Base-by-base conservation (phyloP, 257 asterid species). In the Solanum habrochaites region DNA sequence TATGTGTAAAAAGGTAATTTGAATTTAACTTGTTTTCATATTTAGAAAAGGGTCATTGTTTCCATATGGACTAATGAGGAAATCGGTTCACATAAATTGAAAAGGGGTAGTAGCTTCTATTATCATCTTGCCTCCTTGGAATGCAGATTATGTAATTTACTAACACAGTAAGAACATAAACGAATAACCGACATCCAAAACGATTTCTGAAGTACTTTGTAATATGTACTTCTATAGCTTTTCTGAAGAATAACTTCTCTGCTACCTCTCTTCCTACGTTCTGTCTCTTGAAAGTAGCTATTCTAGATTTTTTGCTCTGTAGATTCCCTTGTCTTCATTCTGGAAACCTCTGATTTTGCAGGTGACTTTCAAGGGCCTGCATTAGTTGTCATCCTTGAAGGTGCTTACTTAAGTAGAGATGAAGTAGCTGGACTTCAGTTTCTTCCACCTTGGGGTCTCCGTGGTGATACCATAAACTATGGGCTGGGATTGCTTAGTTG, bases 321-420 rank as follows among this genome's bases (percentile, higher is more conserved):
- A 47, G 67, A 80, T 45, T 39, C 43, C 82, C 35, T 47, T 31
- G 85, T 80, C 67, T 27, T 80, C 85, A 80, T 80, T 80, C 29
- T 75, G 29, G 85, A 45, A 47, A 49, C 67, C 42, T 80, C 67
- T 42, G 87, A 83, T 87, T 83, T 82, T 92, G 92, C 96, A 96
- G 99, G 98, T 90, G 99, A 96, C 86, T 96, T 95, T 93, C 99
- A 96, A 91, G 99, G 99, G 88, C 98, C 99, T 82, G 98, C 98
- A 13, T 93, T 95, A 85, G 93, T 96, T 90, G 98, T 93, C 83
- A 89, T 95, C 86, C 83, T 96, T 89, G 99, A 96, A 92, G 98
- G 98, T 83, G 96, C 96, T 89, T 91, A 94, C 92, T 93, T 96
- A 90, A 94, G 91, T 90, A 95, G 96, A 89, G 99, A 96, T 88